Evolutionary conservation across 768 basidiomycete species (phyloP).

Genomic region (Leucogyrophana mollusca): DNA sequence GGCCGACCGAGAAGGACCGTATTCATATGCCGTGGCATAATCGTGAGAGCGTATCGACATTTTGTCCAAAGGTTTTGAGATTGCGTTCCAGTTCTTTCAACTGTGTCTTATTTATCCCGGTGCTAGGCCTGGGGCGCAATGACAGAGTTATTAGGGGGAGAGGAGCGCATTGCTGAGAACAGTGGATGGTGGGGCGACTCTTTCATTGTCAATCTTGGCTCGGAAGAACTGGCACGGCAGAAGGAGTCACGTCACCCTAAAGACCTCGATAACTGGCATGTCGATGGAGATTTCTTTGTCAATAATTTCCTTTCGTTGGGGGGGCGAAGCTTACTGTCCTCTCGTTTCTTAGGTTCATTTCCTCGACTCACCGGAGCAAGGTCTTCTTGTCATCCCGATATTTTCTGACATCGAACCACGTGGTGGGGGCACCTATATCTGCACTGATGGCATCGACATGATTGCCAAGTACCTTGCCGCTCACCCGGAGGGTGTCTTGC

Average conservation of each 20-base stretch:
- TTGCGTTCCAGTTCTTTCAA: background rate
- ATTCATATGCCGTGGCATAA: constrained; percentile 57
- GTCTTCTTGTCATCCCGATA: constrained; percentile 58
- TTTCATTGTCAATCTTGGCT: constrained; percentile 64
- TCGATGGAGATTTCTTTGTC: constrained; percentile 59
- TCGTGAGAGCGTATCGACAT: constrained; percentile 42
- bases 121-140: constrained; percentile 58
- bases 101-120: background rate
- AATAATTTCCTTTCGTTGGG: background rate
- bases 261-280: constrained; percentile 63
- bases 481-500: constrained; percentile 53
- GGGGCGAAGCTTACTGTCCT: too few species aligned
- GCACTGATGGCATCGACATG: constrained; percentile 50
- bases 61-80: constrained; percentile 48
- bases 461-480: constrained; percentile 50
- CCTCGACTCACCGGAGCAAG: constrained; percentile 67
- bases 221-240: constrained; percentile 36
- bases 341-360: constrained; percentile 43
- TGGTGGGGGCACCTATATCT: constrained; percentile 62
- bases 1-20: constrained; percentile 43
- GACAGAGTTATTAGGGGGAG: constrained; percentile 57
- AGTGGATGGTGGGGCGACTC: constrained; percentile 53
- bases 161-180: constrained; percentile 52
- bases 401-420: constrained; percentile 53
- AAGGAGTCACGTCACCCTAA: constrained; percentile 33